phyloP scores from a whole-genome alignment of 148 eudicot genomes.

The Rhododendron vialii region DNA sequence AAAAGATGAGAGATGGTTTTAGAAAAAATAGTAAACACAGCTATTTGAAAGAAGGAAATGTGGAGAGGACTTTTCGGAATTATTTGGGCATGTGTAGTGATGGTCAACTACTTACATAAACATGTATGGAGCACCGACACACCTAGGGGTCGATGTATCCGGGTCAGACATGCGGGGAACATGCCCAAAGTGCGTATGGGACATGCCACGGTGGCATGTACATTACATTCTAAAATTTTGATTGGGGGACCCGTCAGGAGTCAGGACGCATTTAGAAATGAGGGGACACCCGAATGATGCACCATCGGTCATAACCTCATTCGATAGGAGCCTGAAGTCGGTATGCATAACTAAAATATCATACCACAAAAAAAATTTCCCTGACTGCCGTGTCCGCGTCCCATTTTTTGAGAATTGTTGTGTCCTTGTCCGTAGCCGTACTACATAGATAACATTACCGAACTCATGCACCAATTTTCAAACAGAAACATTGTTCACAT shows the following conservation, averaged over 20 bases:
- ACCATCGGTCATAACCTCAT: background rate
- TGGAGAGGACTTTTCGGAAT: background rate
- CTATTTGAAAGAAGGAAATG: background rate
- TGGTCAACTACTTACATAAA: background rate
- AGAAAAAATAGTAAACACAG: background rate
- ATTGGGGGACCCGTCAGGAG: too few species aligned
- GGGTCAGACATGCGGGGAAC: background rate
- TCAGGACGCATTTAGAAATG: too few species aligned
- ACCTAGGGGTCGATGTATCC: too few species aligned
- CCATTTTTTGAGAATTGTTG: background rate
- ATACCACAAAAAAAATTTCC: too few species aligned
- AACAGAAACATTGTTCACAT: background rate
- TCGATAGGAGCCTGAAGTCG: background rate
- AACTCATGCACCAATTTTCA: background rate
- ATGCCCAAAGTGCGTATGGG: background rate
- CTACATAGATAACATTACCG: background rate
- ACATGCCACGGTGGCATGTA: too few species aligned
- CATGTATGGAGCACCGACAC: background rate
- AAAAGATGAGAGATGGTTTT: background rate
- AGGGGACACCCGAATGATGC: too few species aligned
- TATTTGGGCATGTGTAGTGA: background rate
- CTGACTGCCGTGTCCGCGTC: background rate
- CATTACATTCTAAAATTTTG: too few species aligned
- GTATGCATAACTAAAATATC: background rate
- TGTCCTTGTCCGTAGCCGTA: background rate